A percentile compares a stretch with the other conserved stretches of the same genome.
Conservation (phyloP, 2,329 filamentous ascomycete species). For the Aspergillus sp. region DNA sequence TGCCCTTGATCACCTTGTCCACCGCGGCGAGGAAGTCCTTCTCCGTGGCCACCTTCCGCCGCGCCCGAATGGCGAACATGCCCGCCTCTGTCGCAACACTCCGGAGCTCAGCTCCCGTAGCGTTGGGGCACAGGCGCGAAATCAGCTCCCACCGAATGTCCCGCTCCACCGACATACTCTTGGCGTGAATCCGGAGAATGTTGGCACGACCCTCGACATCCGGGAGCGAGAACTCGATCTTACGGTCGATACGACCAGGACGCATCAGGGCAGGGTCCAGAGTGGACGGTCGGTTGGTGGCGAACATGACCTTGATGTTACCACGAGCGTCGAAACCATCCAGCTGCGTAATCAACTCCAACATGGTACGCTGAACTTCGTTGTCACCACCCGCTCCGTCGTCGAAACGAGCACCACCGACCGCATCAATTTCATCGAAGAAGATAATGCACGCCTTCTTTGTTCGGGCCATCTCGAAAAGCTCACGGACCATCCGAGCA, state of each 20-base stretch:
- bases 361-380: conserved; percentile 95
- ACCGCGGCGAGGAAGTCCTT: conserved; percentile 98
- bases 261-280: conserved; percentile 96
- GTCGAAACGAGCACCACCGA: conserved; percentile 93
- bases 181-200: conserved; percentile 96
- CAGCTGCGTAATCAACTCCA: conserved; percentile 95
- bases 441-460: conserved; percentile 99
- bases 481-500: conserved; percentile 95
- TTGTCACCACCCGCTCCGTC: conserved; percentile 96
- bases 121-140: conserved; percentile 93
- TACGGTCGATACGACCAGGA: conserved; percentile 94
- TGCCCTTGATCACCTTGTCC: conserved; percentile 99
- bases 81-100: conserved; percentile 97
- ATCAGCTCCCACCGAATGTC: conserved; percentile 99
- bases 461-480: conserved; percentile 98
- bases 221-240: conserved; percentile 97
- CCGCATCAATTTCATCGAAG: conserved; percentile 97
- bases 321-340: conserved; percentile 95
- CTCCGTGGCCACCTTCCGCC: conserved; percentile 96
- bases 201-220: conserved; percentile 97
- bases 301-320: conserved; percentile 99
- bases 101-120: conserved; percentile 91
- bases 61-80: conserved; percentile 94
- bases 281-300: conserved; percentile 93
- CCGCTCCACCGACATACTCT: conserved; percentile 98